Evolutionary conservation across 768 basidiomycete species (phyloP).

Genomic region (Kondoa malvinella): DNA sequence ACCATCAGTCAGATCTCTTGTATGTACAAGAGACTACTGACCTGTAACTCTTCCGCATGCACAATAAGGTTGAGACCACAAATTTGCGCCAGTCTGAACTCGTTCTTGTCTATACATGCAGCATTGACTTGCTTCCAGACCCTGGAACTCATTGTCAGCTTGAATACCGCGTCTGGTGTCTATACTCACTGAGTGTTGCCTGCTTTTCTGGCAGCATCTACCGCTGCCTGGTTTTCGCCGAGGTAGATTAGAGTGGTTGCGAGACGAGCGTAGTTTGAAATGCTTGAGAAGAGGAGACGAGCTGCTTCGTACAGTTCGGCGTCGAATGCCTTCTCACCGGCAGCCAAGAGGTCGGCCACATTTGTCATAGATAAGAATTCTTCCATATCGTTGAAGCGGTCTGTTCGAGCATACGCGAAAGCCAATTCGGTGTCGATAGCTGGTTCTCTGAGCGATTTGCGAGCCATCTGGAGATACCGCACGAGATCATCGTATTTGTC

Average conservation of each 20-base stretch:
- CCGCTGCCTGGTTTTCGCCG: constrained; percentile 92
- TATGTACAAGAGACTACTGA: constrained; percentile 25
- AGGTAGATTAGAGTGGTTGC: constrained; percentile 97
- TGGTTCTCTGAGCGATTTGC: constrained; percentile 88
- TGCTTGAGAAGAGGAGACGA: constrained; percentile 84
- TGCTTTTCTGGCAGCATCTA: constrained; percentile 97
- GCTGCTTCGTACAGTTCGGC: constrained; percentile 95
- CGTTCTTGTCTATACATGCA: constrained; percentile 90
- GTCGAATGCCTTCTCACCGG: constrained; percentile 98
- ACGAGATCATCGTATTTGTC: constrained; percentile 89
- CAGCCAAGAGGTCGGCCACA: constrained; percentile 86
- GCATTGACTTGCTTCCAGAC: constrained; percentile 99
- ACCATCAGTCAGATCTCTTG: constrained; percentile 22
- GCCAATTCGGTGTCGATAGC: constrained; percentile 96
- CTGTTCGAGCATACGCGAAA: constrained; percentile 83
- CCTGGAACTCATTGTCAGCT: constrained; percentile 34
- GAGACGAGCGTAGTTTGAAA: constrained; percentile 95
- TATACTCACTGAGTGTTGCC: constrained; percentile 81
- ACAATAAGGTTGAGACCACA: constrained; percentile 97
- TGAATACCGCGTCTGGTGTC: neutral
- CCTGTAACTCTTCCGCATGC: constrained; percentile 43
- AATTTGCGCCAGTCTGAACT: constrained; percentile 96
- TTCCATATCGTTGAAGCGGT: constrained; percentile 94
- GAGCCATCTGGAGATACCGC: constrained; percentile 93
- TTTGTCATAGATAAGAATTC: constrained; percentile 98